Conservation (phyloP, 164 flowering plant species). For the Aristolochia fimbriata region DNA sequence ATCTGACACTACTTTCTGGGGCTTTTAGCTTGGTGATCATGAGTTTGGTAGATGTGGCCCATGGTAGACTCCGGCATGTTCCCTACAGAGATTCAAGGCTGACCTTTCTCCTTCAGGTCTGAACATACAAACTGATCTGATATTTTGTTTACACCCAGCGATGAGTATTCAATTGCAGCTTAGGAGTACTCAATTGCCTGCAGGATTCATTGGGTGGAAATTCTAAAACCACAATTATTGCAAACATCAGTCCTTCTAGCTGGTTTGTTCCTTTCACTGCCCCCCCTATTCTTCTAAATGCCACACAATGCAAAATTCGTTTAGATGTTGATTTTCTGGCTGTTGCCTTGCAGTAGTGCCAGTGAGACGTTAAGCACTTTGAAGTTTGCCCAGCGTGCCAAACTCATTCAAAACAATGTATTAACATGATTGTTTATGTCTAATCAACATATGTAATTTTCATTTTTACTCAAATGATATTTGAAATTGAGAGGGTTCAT, state of each 20-base stretch:
- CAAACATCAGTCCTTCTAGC: constrained; percentile 81
- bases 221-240: constrained; percentile 81
- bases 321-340: constrained; percentile 1
- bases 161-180: background rate
- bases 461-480: background rate
- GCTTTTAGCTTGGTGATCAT: constrained; percentile 66
- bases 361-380: constrained; percentile 80
- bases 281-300: constrained; percentile 2
- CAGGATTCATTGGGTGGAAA: constrained; percentile 97
- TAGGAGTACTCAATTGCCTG: constrained; percentile 2
- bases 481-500: background rate
- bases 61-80: constrained; percentile 84
- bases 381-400: constrained; percentile 92
- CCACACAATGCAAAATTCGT: background rate
- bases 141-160: no score
- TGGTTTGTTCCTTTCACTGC: constrained; percentile 28
- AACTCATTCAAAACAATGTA: constrained; percentile 90
- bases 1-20: no score
- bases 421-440: constrained; percentile 6
- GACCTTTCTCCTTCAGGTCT: constrained; percentile 88
- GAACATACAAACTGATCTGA: background rate
- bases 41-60: constrained; percentile 79
- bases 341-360: constrained; percentile 50
- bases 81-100: constrained; percentile 94
- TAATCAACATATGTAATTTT: background rate